Base-by-base conservation (phyloP, 106 monocot genomes). In the Dactylorhiza incarnata region DNA sequence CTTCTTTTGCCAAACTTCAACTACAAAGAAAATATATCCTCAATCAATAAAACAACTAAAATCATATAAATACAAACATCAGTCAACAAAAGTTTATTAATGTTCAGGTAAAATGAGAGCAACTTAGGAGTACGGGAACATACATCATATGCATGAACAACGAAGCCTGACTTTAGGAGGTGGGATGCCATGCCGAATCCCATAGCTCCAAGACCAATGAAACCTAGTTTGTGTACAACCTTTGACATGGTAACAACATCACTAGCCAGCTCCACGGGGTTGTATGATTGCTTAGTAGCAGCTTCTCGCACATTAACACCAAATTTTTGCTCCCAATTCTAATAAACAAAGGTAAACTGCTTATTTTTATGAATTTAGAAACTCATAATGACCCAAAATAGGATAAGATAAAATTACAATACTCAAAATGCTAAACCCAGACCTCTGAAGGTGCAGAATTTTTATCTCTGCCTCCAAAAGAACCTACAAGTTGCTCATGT, bases 161-260 rank as follows among this genome's bases (percentile, higher is more conserved):
- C 76, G 75, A 89, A 97, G 66, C 83, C 83, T 74, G 91, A 93
- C 81, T 65, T 86, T 70, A 97, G 59, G 54, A 97, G 80, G 69
- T 94, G 93, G 45, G 86, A 62, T 55, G 96, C 96, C 96, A 97
- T 97, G 71, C 96, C 96, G 82, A 97, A 91, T 5, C 96, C 96
- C 96, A 97, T 97, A 69, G 96, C 96, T 70, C 96, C 96, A 83
- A 97, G 96, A 74, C 96, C 96, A 85, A 97, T 89, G 78, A 97
- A 93, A 48, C 93, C 96, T 74, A 97, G 78, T 74, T 49, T 91
- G 29, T 84, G 87, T 66, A 89, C 87, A 84, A 50, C 50, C 49
- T 48, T 82, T 49, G 89, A 79, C 81, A 78, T 63, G 45, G 47
- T 24, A 63, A 62, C 23, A 81, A 89, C 74, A 80, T 91, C 78